These are phyloP conservation scores for Nemania bipapillata DNA, from an alignment of 2,329 filamentous ascomycete species.

Conservation along the genomic window DNA sequence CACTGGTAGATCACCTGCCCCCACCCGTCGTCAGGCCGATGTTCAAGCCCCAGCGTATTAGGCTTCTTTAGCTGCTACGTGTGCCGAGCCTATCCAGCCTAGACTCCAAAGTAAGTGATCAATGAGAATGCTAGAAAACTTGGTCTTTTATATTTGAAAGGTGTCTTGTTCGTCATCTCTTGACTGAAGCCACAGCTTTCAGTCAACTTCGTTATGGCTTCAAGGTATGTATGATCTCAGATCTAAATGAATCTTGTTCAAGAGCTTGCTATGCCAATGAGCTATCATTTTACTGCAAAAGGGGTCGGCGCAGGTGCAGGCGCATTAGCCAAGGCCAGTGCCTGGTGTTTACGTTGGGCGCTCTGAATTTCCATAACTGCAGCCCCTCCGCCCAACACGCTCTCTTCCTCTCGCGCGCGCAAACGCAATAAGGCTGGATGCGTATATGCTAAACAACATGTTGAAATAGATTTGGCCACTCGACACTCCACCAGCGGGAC, in stretches of 20 bases:
- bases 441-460: constrained; percentile 5
- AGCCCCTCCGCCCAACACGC: not conserved
- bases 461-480: constrained; percentile 70
- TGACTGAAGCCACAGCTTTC: constrained; percentile 5
- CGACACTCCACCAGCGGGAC: constrained; percentile 78
- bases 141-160: constrained; percentile 8
- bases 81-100: constrained; percentile 33
- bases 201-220: constrained; percentile 44
- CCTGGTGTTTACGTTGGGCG: not conserved
- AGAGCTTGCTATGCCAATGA: not conserved
- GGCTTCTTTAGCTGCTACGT: constrained; percentile 29
- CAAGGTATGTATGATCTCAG: constrained; percentile 45
- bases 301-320: not conserved
- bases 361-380: not conserved
- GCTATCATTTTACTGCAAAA: not conserved
- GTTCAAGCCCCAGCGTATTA: constrained; percentile 1
- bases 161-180: constrained; percentile 18
- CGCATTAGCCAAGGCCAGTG: not conserved
- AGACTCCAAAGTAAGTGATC: constrained; percentile 1
- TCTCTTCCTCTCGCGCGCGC: not conserved
- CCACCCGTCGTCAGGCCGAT: constrained; percentile 33
- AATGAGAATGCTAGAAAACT: constrained; percentile 16
- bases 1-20: constrained; percentile 27
- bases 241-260: not conserved
- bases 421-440: not conserved